Base-by-base conservation (phyloP, 148 eudicot genomes). In the Diospyros kaki region DNA sequence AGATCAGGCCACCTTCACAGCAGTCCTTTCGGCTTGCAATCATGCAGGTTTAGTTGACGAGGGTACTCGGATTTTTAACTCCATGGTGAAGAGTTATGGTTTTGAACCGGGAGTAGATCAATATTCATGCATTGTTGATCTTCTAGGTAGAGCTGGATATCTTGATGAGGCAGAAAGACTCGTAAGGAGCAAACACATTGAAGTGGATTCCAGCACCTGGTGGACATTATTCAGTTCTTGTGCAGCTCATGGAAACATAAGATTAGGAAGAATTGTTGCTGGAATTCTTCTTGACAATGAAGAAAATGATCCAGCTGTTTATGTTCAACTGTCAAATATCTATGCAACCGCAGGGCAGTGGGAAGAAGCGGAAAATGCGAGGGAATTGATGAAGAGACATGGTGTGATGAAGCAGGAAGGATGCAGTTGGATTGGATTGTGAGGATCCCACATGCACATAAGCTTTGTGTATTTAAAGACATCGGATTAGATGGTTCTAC, bases 21-120 rank as follows among this genome's bases (percentile, higher is more conserved):
- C 87, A 42, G 86, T 89, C 66, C 87, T 91, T n/a, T 85, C 93
- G 68, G 98, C 96, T 83, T 90, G 96, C 70, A 89, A 96, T 58
- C 98, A 85, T 76, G 69, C 96, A n/a, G 96, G 96, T 72, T 78
- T 93, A 73, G 83, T 91, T 9, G 73, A 74, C 64, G 89, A 91
- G 3, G 98, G 92, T 38, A 75, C 83, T 73, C 67, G 69, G 9
- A 81, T 89, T 73, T 93, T 93, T 75, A 87, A 86, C 71, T 78
- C 84, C 13, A 85, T 91, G 91, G 87, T 88, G 18, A 82, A 80
- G 58, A 73, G 72, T 58, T 86, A 84, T 64, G 85, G 84, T 28
- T 68, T 89, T n/a, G 78, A 85, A 75, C 91, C 91, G 39, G 79
- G 71, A 77, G 80, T 64, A 38, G 77, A 89, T 75, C 92, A 91